A percentile compares a stretch with the other conserved stretches of the same genome.
phyloP scores from a whole-genome alignment of 2,329 filamentous ascomycete species.

The Westerdykella ornata region DNA sequence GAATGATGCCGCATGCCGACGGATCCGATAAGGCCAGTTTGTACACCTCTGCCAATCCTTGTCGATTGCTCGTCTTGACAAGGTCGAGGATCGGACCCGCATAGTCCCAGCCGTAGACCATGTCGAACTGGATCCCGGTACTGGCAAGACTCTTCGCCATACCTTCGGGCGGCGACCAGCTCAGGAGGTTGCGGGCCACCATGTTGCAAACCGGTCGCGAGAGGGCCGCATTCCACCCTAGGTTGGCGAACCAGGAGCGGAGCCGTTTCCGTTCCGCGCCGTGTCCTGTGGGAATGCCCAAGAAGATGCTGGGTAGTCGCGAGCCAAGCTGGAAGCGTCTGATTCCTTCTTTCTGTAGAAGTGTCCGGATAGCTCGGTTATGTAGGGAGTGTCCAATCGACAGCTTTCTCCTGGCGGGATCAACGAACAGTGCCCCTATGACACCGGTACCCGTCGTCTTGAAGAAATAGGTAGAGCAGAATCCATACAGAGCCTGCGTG shows the following conservation, averaged over 20 bases:
- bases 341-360: slow-evolving; percentile 64
- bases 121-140: slow-evolving; percentile 70
- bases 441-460: slow-evolving; percentile 63
- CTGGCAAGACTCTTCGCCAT: slow-evolving; percentile 66
- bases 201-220: slow-evolving; percentile 63
- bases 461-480: slow-evolving; percentile 81
- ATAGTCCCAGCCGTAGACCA: slow-evolving; percentile 74
- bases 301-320: slow-evolving; percentile 75
- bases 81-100: slow-evolving; percentile 67
- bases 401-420: slow-evolving; percentile 75
- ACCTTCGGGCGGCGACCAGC: slow-evolving; percentile 70
- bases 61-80: slow-evolving; percentile 65
- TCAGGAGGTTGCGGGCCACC: slow-evolving; percentile 62
- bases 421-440: slow-evolving; percentile 82
- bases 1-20: slow-evolving; percentile 70
- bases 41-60: slow-evolving; percentile 75
- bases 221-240: slow-evolving; percentile 74
- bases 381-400: slow-evolving; percentile 89
- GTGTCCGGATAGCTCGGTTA: slow-evolving; percentile 69
- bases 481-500: slow-evolving; percentile 84
- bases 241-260: slow-evolving; percentile 78
- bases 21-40: slow-evolving; percentile 64
- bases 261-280: slow-evolving; percentile 53
- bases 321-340: slow-evolving; percentile 77
- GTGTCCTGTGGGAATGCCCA: slow-evolving; percentile 70